A percentile compares a stretch with the other conserved stretches of the same genome.
Evolutionary conservation across 148 eudicot species (phyloP).

Genomic region (Arctostaphylos glauca): DNA sequence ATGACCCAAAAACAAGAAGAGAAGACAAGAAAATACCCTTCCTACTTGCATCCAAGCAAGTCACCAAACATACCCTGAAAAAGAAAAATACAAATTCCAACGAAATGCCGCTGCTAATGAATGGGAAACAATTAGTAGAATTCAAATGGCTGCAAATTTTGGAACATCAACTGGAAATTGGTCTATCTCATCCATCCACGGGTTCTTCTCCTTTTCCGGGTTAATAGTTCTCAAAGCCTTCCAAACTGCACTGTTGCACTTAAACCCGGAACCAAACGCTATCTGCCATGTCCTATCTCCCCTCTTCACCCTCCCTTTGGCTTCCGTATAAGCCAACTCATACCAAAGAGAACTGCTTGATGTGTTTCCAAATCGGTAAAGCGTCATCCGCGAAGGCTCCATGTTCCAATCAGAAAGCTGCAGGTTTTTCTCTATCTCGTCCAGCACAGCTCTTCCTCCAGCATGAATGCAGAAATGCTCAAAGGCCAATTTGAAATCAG

Average conservation of each 20-base stretch:
- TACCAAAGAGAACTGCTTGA: slow-evolving; percentile 53
- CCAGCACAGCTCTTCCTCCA: slow-evolving; percentile 49
- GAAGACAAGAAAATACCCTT: neutral
- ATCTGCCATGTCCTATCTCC: slow-evolving; percentile 50
- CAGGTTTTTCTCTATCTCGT: slow-evolving; percentile 46
- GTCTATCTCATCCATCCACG: slow-evolving; percentile 55
- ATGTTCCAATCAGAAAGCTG: slow-evolving; percentile 49
- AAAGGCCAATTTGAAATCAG: slow-evolving; percentile 45
- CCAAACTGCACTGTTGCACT: slow-evolving; percentile 54
- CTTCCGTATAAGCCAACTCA: slow-evolving; percentile 46
- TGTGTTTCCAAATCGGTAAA: slow-evolving; percentile 44
- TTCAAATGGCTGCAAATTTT: slow-evolving; percentile 33
- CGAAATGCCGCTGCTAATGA: neutral
- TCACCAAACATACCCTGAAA: no score
- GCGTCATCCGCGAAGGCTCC: slow-evolving; percentile 56
- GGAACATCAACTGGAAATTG: slow-evolving; percentile 46
- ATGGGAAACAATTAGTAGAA: slow-evolving; percentile 1
- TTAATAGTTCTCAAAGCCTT: slow-evolving; percentile 35
- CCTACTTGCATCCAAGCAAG: no score
- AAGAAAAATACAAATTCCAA: neutral
- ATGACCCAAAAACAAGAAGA: neutral
- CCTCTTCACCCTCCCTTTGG: slow-evolving; percentile 46
- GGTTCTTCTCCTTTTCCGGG: slow-evolving; percentile 42
- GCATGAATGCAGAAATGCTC: slow-evolving; percentile 55
- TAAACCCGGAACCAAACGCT: slow-evolving; percentile 50